phyloP scores from a whole-genome alignment of 148 eudicot species.

The Chenopodium quinoa region DNA sequence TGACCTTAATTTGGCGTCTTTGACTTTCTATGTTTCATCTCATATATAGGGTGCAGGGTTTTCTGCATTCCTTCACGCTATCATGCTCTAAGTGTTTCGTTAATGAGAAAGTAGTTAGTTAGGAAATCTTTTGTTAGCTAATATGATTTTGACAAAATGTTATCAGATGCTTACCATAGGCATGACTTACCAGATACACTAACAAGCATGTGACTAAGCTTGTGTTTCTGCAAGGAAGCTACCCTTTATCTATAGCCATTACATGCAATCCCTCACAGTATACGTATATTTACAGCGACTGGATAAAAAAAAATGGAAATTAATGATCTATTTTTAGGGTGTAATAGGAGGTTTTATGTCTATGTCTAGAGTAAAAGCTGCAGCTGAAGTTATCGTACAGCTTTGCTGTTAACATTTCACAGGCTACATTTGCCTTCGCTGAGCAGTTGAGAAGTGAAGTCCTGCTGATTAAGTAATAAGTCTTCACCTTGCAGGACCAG shows the following conservation, averaged over 20 bases:
- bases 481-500: no score
- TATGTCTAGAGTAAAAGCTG: not conserved
- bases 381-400: not conserved
- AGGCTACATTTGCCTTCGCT: not conserved
- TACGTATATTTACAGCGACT: not conserved
- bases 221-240: not conserved
- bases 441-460: not conserved
- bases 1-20: not conserved
- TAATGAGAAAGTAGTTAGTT: not conserved
- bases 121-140: not conserved
- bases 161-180: not conserved
- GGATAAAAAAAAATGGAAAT: no score
- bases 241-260: not conserved
- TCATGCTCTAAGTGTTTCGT: not conserved
- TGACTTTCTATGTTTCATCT: not conserved
- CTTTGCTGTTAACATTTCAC: not conserved
- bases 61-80: not conserved
- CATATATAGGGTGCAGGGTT: not conserved
- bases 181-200: constrained; percentile 4
- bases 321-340: not conserved
- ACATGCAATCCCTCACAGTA: not conserved
- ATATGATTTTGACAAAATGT: not conserved
- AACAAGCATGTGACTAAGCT: not conserved
- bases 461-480: not conserved
- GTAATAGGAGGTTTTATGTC: not conserved